Percentiles rank a stretch among this genome's conserved stretches.
Conservation (phyloP, 225 moss, liverwort and hornwort species). For the Polytrichum formosum region DNA sequence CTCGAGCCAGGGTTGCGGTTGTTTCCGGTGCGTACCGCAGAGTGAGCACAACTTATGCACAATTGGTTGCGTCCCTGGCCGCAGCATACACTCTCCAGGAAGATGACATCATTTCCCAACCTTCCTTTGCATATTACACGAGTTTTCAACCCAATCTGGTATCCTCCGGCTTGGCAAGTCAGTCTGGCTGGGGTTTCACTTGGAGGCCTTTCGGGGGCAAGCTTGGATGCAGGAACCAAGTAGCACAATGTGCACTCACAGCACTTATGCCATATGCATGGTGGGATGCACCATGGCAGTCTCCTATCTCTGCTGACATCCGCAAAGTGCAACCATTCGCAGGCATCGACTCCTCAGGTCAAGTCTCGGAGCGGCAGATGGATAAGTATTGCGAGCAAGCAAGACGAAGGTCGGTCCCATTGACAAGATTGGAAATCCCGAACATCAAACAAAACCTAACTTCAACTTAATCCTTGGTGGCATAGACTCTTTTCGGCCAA, state of each 20-base stretch:
- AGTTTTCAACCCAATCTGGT: constrained; percentile 57
- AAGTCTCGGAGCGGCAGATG: constrained; percentile 47
- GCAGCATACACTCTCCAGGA: constrained; percentile 49
- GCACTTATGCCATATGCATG: constrained; percentile 66
- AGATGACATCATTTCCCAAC: constrained; percentile 4
- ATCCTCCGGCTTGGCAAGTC: constrained; percentile 39
- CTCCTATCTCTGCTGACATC: constrained; percentile 40
- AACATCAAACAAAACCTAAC: constrained; percentile 3
- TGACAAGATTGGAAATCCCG: constrained; percentile 22
- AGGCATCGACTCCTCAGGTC: constrained; percentile 27
- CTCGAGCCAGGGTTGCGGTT: constrained; percentile 62
- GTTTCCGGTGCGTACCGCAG: constrained; percentile 68
- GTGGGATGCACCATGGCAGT: constrained; percentile 87
- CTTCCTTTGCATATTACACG: constrained; percentile 57
- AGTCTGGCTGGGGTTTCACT: constrained; percentile 71
- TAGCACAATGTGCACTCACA: constrained; percentile 53
- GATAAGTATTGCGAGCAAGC: constrained; percentile 33
- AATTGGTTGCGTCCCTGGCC: constrained; percentile 67
- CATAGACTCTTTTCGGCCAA: constrained; percentile 14
- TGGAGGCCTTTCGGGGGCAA: constrained; percentile 71
- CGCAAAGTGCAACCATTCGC: constrained; percentile 40
- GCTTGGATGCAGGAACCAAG: constrained; percentile 55
- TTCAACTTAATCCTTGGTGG: too few relatives aligned
- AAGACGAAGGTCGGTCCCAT: constrained; percentile 7
- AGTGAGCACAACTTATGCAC: constrained; percentile 76